Evolutionary conservation across 768 basidiomycete genomes (phyloP), one percentile per base, ranked within the genome.

Genomic region (Tulasnella calospora): DNA sequence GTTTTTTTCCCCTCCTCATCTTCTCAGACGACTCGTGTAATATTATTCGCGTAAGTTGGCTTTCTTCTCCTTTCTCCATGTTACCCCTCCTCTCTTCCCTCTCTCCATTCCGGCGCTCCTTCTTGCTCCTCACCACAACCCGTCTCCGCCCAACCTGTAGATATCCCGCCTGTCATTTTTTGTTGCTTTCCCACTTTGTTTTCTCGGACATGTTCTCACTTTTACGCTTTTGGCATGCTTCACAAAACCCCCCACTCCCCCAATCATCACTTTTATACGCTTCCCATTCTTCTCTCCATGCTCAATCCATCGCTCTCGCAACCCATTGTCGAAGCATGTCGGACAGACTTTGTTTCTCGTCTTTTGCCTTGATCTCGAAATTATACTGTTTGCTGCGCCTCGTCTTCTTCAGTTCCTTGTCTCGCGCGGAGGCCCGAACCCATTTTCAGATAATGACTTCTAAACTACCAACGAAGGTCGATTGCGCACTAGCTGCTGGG

Each of bases 141-240:
- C 41, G 41, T 10, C 41, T 33, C 61, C 61, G 5, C 61, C 13
- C 33, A 67, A 67, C 33, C 12, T 40, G 69, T 71, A 40, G 21
- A 72, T 71, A 41, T 21, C 38, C 71, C 36, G n/a, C 36, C n/a
- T 15, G 5, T 38, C 71, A 1, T 36, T 36, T 9, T 2, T 4
- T 17, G n/a, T n/a, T n/a, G n/a, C 71, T 72, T 30, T 40, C 71
- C 38, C 1, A 9, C 15, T 72, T 72, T 72, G 71, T 72, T 12
- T 2, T 27, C 1, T 72, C 71, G 71, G 71, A 40, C 44, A 35
- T 33, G 38, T 72, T 72, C 41, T 5, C 71, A 21, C 13, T 36
- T 72, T 38, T 36, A 13, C 71, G 36, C 71, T 72, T 67, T 67
- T 27, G 61, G n/a, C 61, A 67, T 67, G 61, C 61, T 67, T 30